Evolutionary conservation across 208 protist species (phyloP).

Genomic region (Leishmania mexicana): DNA sequence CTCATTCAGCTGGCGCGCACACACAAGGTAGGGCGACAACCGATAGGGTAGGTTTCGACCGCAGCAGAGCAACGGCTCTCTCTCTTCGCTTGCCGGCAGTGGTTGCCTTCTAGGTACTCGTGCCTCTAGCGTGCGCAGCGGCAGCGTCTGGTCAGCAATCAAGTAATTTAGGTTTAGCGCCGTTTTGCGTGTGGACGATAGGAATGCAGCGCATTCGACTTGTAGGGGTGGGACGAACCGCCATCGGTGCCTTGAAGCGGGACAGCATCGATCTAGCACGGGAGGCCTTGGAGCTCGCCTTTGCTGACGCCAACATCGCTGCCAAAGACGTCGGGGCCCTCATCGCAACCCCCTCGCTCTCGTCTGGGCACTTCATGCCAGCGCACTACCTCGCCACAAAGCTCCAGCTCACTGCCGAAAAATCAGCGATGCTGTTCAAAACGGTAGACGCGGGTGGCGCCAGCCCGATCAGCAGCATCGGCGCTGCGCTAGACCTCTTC

Average conservation of each 20-base stretch:
- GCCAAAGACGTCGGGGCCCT: constrained; percentile 62
- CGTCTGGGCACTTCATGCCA: constrained; percentile 73
- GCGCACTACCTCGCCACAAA: constrained; percentile 71
- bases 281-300: constrained; percentile 52
- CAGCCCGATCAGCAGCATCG: constrained; percentile 61
- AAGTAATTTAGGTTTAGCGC: background rate
- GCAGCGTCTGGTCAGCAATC: no score
- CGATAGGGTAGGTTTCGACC: background rate
- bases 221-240: constrained; percentile 59
- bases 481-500: constrained; percentile 54
- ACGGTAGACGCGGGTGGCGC: constrained; percentile 78
- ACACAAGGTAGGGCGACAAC: background rate
- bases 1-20: background rate
- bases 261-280: constrained; percentile 42
- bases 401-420: constrained; percentile 36
- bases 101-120: background rate
- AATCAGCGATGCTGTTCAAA: constrained; percentile 48
- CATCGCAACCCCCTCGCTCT: constrained; percentile 80
- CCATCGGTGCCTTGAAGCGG: constrained; percentile 48
- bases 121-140: background rate
- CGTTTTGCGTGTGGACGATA: background rate
- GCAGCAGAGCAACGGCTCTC: background rate
- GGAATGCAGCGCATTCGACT: constrained; percentile 37
- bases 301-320: constrained; percentile 51
- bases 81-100: background rate